Evolutionary conservation across 257 asterid genomes (phyloP).

Genomic region (Solanum pennellii): DNA sequence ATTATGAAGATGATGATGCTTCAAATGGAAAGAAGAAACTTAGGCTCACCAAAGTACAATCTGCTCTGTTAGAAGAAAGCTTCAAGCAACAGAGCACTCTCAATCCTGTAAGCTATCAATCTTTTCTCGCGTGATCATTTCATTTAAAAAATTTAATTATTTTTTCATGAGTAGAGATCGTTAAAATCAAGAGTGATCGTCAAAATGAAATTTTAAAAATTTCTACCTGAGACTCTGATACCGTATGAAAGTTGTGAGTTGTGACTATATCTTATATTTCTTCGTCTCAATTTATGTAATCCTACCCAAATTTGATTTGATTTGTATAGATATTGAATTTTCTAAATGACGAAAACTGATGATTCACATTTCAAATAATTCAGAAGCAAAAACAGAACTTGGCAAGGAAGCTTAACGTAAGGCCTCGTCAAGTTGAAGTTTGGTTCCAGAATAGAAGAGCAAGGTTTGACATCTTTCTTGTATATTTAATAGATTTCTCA

Average conservation of each 20-base stretch:
- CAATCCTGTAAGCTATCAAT: constrained; percentile 33
- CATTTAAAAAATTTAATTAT: background rate
- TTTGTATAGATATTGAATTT: background rate
- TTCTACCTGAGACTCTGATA: background rate
- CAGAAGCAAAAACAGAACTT: constrained; percentile 77
- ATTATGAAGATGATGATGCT: constrained; percentile 19
- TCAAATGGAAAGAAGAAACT: constrained; percentile 41
- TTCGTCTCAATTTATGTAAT: background rate
- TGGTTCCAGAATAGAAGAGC: constrained; percentile 97
- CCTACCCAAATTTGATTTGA: background rate
- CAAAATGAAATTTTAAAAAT: background rate
- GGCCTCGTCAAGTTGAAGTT: constrained; percentile 93
- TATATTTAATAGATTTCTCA: background rate
- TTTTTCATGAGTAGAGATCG: background rate
- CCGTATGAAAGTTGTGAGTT: background rate
- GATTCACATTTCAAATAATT: background rate
- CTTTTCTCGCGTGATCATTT: background rate
- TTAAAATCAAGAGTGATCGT: background rate
- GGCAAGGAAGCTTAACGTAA: constrained; percentile 56
- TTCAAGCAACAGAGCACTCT: constrained; percentile 53
- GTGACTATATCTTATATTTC: background rate
- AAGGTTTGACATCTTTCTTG: constrained; percentile 23
- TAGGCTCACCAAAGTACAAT: constrained; percentile 46
- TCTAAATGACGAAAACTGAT: background rate
- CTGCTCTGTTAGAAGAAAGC: constrained; percentile 49